Conservation (phyloP, 106 monocot species). For the Dioscorea dumetorum region DNA sequence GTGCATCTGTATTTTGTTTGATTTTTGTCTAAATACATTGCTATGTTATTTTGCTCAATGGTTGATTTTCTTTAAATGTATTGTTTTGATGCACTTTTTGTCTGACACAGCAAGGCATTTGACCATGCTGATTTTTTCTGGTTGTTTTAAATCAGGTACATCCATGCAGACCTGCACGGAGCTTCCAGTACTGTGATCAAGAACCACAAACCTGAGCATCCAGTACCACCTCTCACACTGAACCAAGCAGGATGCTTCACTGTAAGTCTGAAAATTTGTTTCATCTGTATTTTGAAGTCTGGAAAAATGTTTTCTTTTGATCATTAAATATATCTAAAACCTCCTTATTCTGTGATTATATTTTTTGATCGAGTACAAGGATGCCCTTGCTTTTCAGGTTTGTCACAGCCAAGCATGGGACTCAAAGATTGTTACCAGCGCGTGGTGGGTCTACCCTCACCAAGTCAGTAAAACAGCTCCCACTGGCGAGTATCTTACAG, state of each 20-base stretch:
- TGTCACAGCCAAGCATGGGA: slow-evolving; percentile 99
- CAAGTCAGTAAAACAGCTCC: slow-evolving; percentile 99
- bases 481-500: slow-evolving; percentile 95
- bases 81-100: no score
- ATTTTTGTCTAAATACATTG: no score
- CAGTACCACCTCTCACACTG: slow-evolving; percentile 89
- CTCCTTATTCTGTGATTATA: no score
- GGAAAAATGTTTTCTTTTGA: no score
- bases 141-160: slow-evolving; percentile 44
- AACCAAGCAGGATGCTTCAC: slow-evolving; percentile 97
- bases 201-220: slow-evolving; percentile 82
- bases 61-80: no score
- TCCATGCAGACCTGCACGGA: slow-evolving; percentile 99
- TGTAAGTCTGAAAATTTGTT: slow-evolving; percentile 36
- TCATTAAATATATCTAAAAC: no score
- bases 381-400: slow-evolving; percentile 40
- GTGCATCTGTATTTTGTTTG: no score
- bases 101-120: no score
- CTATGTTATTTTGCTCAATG: no score
- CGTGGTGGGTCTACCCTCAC: slow-evolving; percentile 99
- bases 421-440: slow-evolving; percentile 98
- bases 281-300: not conserved
- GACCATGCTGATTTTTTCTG: no score
- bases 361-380: no score
- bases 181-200: slow-evolving; percentile 98